Base-by-base conservation (phyloP, 2,329 filamentous ascomycete species). In the Nannizzia gypsea region DNA sequence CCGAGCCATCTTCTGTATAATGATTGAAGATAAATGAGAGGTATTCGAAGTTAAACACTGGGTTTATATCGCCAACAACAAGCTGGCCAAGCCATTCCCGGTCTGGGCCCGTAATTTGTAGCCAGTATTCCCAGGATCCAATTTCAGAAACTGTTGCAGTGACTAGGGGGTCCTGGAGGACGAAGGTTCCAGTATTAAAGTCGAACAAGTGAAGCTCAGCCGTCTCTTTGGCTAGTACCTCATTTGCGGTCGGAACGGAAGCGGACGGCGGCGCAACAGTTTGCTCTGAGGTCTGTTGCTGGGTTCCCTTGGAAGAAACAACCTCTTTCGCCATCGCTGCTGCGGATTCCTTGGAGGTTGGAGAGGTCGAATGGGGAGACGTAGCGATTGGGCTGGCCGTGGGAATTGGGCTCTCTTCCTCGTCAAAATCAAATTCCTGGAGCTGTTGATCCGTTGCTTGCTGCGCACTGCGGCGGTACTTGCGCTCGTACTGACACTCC, bases 1-100 rank as follows among this genome's bases (percentile, higher is more conserved):
- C 92, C 1, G 88, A 88, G 1, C 91, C 90, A 72, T 96, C 89
- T 38, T 86, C 81, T 13, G 87, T 83, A 71, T 96, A 97, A 71
- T 96, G 90, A 69, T 99, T 99, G 81, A 99, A 99, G 69, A 99
- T 96, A 72, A 97, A 97, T 0, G 92, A 97, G n/a, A 96, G 80
- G 68, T 92, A 97, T 72, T 99, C 93, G 66, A 96, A 97, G 75
- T 97, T 97, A 79, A 97, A 99, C 20, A 99, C 91, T 0, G 93
- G 93, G 67, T 97, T 97, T 73, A 97, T 90, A 66, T 99, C 93
- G 5, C 89, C 87, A 31, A 90, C 80, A 31, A 99, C 84, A 1
- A 87, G 82, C 64, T 95, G 89, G 22, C 90, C 90, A 1, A 99
- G 78, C 89, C 90, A 96, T 59, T 91, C 85, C 68, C 84, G 85